phyloP scores from a whole-genome alignment of 2,329 filamentous ascomycete species.

The Fusarium albidum region DNA sequence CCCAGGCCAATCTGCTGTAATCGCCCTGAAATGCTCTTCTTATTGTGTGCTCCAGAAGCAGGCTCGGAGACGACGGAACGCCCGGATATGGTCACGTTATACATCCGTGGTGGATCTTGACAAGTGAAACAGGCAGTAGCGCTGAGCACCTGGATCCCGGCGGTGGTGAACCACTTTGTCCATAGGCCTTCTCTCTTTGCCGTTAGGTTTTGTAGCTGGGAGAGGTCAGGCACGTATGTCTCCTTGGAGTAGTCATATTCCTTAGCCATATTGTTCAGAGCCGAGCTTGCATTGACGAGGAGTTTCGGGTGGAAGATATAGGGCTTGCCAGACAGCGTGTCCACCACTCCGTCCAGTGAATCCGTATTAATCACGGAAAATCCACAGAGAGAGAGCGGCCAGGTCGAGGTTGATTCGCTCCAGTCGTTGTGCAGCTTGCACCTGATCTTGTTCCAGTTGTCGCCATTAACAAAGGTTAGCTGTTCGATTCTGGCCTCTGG shows the following conservation, averaged over 20 bases:
- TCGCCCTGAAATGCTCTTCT: rapidly evolving
- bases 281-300: constrained; percentile 6
- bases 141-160: neutral
- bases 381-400: constrained; percentile 7
- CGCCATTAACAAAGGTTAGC: neutral
- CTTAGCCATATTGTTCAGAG: constrained; percentile 6
- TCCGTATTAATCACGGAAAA: neutral
- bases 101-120: neutral
- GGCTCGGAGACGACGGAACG: constrained; percentile 1
- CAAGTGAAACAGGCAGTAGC: neutral
- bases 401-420: neutral
- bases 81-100: constrained; percentile 19
- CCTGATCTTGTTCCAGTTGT: neutral
- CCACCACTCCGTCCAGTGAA: rapidly evolving
- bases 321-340: constrained; percentile 4
- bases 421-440: constrained; percentile 9
- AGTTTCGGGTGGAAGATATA: constrained; percentile 4
- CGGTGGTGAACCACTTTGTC: neutral
- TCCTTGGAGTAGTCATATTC: neutral
- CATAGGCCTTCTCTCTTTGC: neutral
- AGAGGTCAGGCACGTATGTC: neutral
- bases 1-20: neutral
- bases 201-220: neutral
- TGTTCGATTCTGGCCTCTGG: neutral
- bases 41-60: neutral